Evolutionary conservation across 163 green algal genomes (phyloP), one percentile per base, ranked within the genome.

Genomic region (Scenedesmus sp.): DNA sequence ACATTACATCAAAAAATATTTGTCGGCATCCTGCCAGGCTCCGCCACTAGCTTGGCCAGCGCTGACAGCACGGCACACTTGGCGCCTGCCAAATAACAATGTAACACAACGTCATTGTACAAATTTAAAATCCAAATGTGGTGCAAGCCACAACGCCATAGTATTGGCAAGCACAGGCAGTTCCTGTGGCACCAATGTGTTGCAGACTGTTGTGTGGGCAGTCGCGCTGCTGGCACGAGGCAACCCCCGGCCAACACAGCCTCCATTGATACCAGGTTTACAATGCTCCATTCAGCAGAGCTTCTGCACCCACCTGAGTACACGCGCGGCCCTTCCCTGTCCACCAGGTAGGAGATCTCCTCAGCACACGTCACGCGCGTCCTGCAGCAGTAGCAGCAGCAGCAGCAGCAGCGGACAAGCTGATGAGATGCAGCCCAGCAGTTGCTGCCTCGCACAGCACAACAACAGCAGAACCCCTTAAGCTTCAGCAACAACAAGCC

Each of bases 361-460:
- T 99, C 98, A 64, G 96, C 92, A 91, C 96, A 98, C 88, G 98
- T 96, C 67, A 98, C 95, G 54, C 97, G 96, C 2, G 97, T 99
- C 88, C 98, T 97, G 91, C 97, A 98, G 94, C 98, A 99, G 94
- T 99, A 99, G 91, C 96, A 98, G 46, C 94, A 88, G 54, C 46
- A n/a, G 73, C 99, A 89, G 64, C 97, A 98, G 92, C 89, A 93
- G 84, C 46, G 99, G 81, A 90, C 95, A 96, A 0, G 95, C 91
- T 12, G 34, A 46, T 46, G 34, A 46, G 34, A 46, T 46, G 34
- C 34, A 46, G 34, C 34, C 34, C 34, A 46, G 34, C 34, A 46
- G 34, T 46, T 46, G 34, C 34, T 46, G 34, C 34, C 0, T 46
- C 34, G 34, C 34, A 46, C 34, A 46, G 34, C 34, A 46, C 34